Conservation (phyloP, 495 filamentous ascomycete genomes). For the Echria macrotheca region DNA sequence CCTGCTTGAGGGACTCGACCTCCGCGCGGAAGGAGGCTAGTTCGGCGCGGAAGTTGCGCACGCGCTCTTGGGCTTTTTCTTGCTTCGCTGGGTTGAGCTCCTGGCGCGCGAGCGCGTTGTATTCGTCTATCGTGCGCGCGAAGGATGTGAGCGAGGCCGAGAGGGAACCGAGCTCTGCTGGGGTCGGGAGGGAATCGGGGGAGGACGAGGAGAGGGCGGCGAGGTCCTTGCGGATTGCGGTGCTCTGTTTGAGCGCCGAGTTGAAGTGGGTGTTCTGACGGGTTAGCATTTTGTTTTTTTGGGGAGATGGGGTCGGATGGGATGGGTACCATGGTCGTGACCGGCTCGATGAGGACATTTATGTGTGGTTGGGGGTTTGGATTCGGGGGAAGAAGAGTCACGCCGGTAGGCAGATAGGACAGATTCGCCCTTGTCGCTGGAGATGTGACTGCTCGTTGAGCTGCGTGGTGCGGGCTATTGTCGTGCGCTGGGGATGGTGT, state of each 20-base stretch:
- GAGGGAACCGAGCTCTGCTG: constrained; percentile 38
- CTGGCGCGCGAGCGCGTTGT: constrained; percentile 74
- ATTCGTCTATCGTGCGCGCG: constrained; percentile 89
- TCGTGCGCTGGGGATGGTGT: neutral
- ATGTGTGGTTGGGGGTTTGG: neutral
- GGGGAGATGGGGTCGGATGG: neutral
- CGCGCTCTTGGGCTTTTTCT: constrained; percentile 80
- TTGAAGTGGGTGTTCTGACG: constrained; percentile 85
- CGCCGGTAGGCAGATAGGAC: too few relatives aligned
- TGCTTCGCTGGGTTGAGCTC: constrained; percentile 84
- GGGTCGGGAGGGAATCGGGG: constrained; percentile 32
- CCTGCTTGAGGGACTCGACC: constrained; percentile 69
- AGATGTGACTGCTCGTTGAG: neutral
- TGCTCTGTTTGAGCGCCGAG: constrained; percentile 88
- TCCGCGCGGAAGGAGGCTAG: constrained; percentile 70
- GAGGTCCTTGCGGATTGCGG: constrained; percentile 79
- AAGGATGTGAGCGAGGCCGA: constrained; percentile 84
- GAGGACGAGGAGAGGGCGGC: constrained; percentile 63
- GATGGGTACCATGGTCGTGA: neutral
- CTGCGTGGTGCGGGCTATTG: neutral
- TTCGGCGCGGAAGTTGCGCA: constrained; percentile 80
- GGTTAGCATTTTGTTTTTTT: neutral
- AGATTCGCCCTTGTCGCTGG: too few relatives aligned
- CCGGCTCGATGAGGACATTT: neutral
- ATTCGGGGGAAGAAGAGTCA: neutral